Evolutionary conservation across 768 basidiomycete genomes (phyloP).

Genomic region (Termitomyces sp.): DNA sequence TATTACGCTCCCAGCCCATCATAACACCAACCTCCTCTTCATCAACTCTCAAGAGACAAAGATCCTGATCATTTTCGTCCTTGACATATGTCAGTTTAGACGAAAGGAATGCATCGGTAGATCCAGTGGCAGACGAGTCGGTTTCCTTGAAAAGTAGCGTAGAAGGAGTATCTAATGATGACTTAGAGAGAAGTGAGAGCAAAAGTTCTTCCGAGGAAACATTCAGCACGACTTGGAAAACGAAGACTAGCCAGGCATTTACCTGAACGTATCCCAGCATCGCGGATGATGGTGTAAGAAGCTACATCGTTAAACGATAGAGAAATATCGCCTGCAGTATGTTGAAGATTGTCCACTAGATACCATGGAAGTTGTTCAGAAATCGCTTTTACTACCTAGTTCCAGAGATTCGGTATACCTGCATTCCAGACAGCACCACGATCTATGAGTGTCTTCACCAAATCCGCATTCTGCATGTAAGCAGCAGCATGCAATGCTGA

Average conservation of each 20-base stretch:
- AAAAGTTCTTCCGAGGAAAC: conserved; percentile 52
- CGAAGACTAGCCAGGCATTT: conserved; percentile 10
- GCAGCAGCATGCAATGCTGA: conserved; percentile 86
- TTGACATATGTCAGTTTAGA: conserved; percentile 62
- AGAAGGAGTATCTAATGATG: conserved; percentile 25
- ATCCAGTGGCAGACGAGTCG: conserved; percentile 55
- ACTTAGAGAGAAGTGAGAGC: conserved; percentile 50
- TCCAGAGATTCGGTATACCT: conserved; percentile 33
- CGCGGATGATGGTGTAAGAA: conserved; percentile 76
- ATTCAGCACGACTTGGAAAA: conserved; percentile 2
- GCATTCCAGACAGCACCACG: conserved; percentile 91
- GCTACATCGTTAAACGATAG: conserved; percentile 74
- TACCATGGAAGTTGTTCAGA: not conserved
- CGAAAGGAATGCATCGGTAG: conserved; percentile 63
- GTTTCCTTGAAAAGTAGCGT: conserved; percentile 37
- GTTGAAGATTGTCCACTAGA: conserved; percentile 68
- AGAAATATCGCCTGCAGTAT: conserved; percentile 88
- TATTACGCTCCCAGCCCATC: conserved; percentile 96
- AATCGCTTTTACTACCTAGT: not conserved
- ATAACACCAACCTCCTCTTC: conserved; percentile 92
- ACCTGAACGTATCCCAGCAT: conserved; percentile 92
- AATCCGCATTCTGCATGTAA: conserved; percentile 57
- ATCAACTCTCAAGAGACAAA: conserved; percentile 63
- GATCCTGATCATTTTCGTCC: conserved; percentile 74
- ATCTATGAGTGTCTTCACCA: conserved; percentile 65